Evolutionary conservation across 371 early-diverging fungal species (phyloP).

Genomic region (Syncephalis fuscata): DNA sequence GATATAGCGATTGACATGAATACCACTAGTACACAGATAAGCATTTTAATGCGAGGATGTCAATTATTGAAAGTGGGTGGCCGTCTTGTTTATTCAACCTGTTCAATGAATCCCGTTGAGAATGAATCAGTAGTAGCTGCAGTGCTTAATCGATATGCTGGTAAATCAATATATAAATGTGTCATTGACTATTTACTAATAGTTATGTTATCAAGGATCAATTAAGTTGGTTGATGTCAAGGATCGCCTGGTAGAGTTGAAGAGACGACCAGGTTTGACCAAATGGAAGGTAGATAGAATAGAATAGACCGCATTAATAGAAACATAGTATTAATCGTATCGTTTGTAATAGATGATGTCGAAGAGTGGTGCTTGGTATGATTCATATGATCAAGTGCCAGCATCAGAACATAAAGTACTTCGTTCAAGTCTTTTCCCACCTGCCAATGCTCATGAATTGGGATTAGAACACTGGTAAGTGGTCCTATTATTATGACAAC

Average conservation of each 20-base stretch:
- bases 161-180: conserved; percentile 4
- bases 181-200: not conserved
- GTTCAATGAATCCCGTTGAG: conserved; percentile 96
- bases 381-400: conserved; percentile 33
- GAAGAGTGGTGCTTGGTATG: conserved; percentile 27
- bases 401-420: conserved; percentile 26
- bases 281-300: conserved; percentile 63
- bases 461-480: conserved; percentile 62
- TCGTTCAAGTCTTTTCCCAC: conserved; percentile 50
- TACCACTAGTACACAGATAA: conserved; percentile 52
- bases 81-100: conserved; percentile 97
- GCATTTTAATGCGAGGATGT: conserved; percentile 77
- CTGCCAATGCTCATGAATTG: conserved; percentile 43
- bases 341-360: conserved; percentile 13
- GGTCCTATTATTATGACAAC: not conserved
- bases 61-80: conserved; percentile 87
- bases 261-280: conserved; percentile 57
- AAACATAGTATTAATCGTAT: not conserved
- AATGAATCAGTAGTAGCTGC: conserved; percentile 93
- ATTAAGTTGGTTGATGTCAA: conserved; percentile 75
- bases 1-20: not conserved
- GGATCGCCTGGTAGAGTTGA: conserved; percentile 47
- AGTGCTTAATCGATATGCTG: conserved; percentile 43
- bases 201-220: conserved; percentile 21
- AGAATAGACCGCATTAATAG: not conserved